These are phyloP conservation scores for Fragaria iinumae DNA, from an alignment of 306 rosid species.

Conservation along the genomic window DNA sequence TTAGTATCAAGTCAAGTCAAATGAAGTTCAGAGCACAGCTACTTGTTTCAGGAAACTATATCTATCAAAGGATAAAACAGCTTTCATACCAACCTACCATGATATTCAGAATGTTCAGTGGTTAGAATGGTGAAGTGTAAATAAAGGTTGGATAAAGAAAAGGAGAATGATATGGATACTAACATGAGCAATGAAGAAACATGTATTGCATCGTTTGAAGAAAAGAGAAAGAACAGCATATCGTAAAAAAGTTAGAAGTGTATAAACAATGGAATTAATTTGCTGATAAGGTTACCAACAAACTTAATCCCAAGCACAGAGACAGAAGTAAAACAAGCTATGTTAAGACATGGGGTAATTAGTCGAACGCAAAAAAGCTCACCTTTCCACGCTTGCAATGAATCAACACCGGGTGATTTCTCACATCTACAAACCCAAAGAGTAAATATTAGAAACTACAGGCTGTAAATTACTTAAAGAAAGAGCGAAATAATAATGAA, in stretches of 20 bases:
- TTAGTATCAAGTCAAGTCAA: background rate
- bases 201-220: background rate
- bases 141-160: background rate
- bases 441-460: background rate
- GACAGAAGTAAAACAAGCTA: background rate
- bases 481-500: background rate
- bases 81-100: background rate
- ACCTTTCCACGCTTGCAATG: conserved; percentile 75
- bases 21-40: background rate
- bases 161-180: background rate
- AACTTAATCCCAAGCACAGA: background rate
- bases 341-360: background rate
- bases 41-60: conserved; percentile 7
- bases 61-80: background rate
- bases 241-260: background rate
- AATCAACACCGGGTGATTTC: conserved; percentile 63
- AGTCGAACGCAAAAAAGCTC: background rate
- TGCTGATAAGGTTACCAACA: background rate
- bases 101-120: background rate
- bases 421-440: conserved; percentile 43
- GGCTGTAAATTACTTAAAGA: background rate
- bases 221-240: background rate
- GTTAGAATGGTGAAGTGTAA: background rate
- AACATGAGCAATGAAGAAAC: background rate
- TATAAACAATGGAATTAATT: background rate